Evolutionary conservation across 2,329 filamentous ascomycete species (phyloP).

Genomic region (Trichoderma cornu-damae): DNA sequence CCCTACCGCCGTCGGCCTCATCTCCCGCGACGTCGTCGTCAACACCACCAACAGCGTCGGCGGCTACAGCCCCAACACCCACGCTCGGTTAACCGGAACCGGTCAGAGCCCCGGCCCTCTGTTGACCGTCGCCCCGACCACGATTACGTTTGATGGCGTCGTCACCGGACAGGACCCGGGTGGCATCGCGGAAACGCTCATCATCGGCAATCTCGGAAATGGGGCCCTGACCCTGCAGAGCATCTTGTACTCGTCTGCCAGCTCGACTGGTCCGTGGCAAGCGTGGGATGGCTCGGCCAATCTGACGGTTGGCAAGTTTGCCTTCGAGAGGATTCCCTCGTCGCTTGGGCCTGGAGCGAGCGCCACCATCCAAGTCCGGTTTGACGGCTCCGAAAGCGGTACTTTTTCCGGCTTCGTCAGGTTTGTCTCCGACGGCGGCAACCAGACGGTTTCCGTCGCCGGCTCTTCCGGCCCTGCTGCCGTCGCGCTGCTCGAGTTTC

Average conservation of each 20-base stretch:
- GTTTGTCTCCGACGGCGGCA: slow-evolving; percentile 46
- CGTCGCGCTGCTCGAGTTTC: slow-evolving; percentile 49
- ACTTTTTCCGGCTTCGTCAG: slow-evolving; percentile 47
- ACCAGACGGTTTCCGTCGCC: slow-evolving; percentile 42
- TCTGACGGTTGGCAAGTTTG: slow-evolving; percentile 44
- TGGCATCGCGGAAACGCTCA: slow-evolving; percentile 39
- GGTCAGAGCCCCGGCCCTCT: slow-evolving; percentile 44
- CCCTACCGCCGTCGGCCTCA: slow-evolving; percentile 43
- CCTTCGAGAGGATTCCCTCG: slow-evolving; percentile 42
- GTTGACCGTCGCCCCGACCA: slow-evolving; percentile 43
- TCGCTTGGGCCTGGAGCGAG: slow-evolving; percentile 38
- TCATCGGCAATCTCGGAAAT: slow-evolving; percentile 49
- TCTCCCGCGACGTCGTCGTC: slow-evolving; percentile 45
- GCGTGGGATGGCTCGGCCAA: slow-evolving; percentile 34
- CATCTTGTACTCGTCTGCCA: slow-evolving; percentile 41
- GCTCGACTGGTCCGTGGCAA: slow-evolving; percentile 43
- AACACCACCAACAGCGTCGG: slow-evolving; percentile 42
- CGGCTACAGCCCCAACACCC: slow-evolving; percentile 44
- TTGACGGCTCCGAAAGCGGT: slow-evolving; percentile 42
- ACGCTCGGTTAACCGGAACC: slow-evolving; percentile 45
- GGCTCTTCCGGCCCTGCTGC: slow-evolving; percentile 47
- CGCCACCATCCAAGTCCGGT: slow-evolving; percentile 41
- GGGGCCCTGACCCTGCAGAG: slow-evolving; percentile 39
- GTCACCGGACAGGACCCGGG: slow-evolving; percentile 39
- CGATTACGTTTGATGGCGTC: slow-evolving; percentile 45